Base-by-base conservation (phyloP, 805 yeast genomes). In the Teunomyces tritomae region DNA sequence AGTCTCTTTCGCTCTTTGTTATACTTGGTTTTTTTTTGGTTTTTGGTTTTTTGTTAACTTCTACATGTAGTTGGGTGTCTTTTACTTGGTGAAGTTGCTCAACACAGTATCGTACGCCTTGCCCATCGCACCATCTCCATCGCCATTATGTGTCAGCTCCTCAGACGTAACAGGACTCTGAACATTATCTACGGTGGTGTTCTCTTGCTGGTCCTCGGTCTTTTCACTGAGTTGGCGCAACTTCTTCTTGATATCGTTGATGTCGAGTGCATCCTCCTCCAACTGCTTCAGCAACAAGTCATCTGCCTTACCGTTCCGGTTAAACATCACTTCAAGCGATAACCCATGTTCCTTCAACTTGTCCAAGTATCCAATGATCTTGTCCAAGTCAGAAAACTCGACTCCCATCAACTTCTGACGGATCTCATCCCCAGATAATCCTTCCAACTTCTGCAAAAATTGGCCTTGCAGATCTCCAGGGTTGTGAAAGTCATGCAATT, bases 361-460 rank as follows among this genome's bases (percentile, higher is more conserved):
- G 10, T 58, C 60, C 29, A 73, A 59, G 42, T 63, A 63, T 11
- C 57, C 62, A 13, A 71, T 63, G 20, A 69, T 61, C 39, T 64
- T 57, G 42, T 68, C 72, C 39, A 71, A 57, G 47, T 71, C 74
- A 16, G 56, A 53, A 20, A 70, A 59, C 49, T 65, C 66, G 27
- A 63, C 59, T 11, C 61, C 58, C 32, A 62, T 54, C 29, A 73
- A 54, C 48, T 61, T 65, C 45, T 58, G 53, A 10, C 77, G 58
- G 43, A 73, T 67, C 26, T 71, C 73, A 48, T 73, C 76, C 4
- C 77, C 77, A 1, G 69, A 58, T 13, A 63, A 47, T 3, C 54
- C 51, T 3, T 49, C 49, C 28, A 59, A 55, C 6, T 48, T 39
- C 11, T 51, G 45, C 9, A 53, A 41, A 20, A 50, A 44, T 14